These are phyloP conservation scores for Serendipita sp. DNA, from an alignment of 768 basidiomycete genomes.

Conservation along the genomic window DNA sequence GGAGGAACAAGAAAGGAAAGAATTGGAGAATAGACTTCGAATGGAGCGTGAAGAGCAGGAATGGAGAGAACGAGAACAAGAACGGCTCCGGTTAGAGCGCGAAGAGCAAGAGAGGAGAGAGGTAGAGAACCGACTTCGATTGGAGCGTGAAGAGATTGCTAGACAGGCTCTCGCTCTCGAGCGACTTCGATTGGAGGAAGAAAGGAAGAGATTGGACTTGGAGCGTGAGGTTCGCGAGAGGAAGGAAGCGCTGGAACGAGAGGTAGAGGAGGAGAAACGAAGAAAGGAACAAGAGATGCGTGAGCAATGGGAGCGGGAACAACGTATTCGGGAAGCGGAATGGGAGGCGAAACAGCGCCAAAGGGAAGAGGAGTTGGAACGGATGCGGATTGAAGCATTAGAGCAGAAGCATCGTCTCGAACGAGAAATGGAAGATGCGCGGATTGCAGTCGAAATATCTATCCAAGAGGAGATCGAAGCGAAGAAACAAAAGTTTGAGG, in stretches of 20 bases:
- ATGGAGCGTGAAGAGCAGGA: too few relatives aligned
- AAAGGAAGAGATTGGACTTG: background rate
- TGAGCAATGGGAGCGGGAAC: background rate
- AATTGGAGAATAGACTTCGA: too few relatives aligned
- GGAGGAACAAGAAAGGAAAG: background rate
- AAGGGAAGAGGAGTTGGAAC: background rate
- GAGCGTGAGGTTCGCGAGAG: background rate
- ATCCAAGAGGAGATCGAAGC: slow-evolving; percentile 8
- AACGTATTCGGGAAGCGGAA: background rate
- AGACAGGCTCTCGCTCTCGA: background rate
- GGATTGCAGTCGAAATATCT: background rate
- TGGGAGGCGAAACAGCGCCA: background rate
- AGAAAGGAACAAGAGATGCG: background rate
- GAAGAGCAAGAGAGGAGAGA: background rate
- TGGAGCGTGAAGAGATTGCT: background rate
- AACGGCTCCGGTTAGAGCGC: background rate
- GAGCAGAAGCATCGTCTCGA: background rate
- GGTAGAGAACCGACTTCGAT: background rate
- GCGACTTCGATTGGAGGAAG: background rate
- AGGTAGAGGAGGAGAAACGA: background rate
- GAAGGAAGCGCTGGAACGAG: background rate
- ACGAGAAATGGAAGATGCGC: background rate
- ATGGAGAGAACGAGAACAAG: too few relatives aligned
- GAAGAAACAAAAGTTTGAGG: background rate
- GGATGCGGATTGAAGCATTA: background rate